phyloP scores from a whole-genome alignment of 208 protist genomes.

The Crithidia bombi region DNA sequence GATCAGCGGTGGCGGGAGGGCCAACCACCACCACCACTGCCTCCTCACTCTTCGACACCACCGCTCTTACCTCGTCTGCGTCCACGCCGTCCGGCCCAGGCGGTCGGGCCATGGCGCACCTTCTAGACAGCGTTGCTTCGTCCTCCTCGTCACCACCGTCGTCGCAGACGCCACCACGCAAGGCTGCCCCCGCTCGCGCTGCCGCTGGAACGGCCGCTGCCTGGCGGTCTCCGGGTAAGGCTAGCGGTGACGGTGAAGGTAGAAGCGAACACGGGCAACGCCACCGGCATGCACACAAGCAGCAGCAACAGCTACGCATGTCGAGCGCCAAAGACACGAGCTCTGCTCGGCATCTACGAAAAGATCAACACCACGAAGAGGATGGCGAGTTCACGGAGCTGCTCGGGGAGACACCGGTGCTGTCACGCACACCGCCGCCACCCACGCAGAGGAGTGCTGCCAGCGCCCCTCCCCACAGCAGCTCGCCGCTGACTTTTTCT shows the following conservation, averaged over 20 bases:
- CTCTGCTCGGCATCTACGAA: not conserved
- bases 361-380: not conserved
- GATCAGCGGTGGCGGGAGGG: not conserved
- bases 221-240: slow-evolving; percentile 4
- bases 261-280: not conserved
- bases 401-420: not conserved
- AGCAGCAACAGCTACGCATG: not conserved
- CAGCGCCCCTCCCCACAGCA: not conserved
- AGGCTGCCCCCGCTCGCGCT: not conserved
- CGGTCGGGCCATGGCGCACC: slow-evolving; percentile 26
- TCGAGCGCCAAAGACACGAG: not conserved
- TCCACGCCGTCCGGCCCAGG: slow-evolving; percentile 19
- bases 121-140: slow-evolving; percentile 34
- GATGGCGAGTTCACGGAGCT: slow-evolving; percentile 1
- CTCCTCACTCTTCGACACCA: slow-evolving; percentile 22
- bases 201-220: not conserved
- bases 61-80: slow-evolving; percentile 16
- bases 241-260: not conserved
- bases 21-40: not conserved
- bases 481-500: too few relatives aligned
- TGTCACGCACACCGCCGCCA: not conserved
- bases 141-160: slow-evolving; percentile 13
- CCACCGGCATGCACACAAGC: not conserved
- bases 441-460: not conserved
- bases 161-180: slow-evolving; percentile 21